A percentile compares a stretch with the other conserved stretches of the same genome.
phyloP scores from a whole-genome alignment of 1,284 basidiomycete species.

The Sparassis latifolia region DNA sequence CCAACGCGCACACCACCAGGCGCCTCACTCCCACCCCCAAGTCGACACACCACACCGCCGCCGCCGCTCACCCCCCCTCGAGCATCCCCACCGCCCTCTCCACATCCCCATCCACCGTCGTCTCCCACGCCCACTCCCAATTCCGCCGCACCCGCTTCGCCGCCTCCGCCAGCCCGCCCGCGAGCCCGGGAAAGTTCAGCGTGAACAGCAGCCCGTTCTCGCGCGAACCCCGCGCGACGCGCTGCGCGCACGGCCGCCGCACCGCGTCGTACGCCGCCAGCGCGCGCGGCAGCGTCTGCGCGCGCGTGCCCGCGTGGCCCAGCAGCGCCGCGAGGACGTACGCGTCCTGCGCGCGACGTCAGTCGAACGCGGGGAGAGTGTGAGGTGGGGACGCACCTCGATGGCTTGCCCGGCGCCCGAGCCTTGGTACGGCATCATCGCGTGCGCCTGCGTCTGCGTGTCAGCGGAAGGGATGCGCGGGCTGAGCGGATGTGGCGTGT shows the following conservation, averaged over 20 bases:
- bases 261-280: slow-evolving; percentile 36
- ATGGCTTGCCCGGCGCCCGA: slow-evolving; percentile 51
- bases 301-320: slow-evolving; percentile 31
- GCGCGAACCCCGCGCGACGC: slow-evolving; percentile 24
- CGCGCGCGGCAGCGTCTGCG: slow-evolving; percentile 27
- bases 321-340: slow-evolving; percentile 37
- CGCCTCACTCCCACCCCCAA: no score
- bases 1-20: no score
- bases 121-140: slow-evolving; percentile 37
- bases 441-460: slow-evolving; percentile 35
- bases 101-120: slow-evolving; percentile 27
- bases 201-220: slow-evolving; percentile 29
- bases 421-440: slow-evolving; percentile 49
- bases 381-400: slow-evolving; percentile 31
- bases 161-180: slow-evolving; percentile 20
- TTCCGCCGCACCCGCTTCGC: slow-evolving; percentile 19
- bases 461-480: neutral
- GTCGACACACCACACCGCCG: no score
- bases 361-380: neutral
- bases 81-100: slow-evolving; percentile 22
- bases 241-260: slow-evolving; percentile 34
- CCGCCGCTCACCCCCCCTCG: slow-evolving; percentile 4
- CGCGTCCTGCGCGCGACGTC: slow-evolving; percentile 25
- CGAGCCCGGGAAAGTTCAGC: slow-evolving; percentile 24
- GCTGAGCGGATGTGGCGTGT: neutral